A percentile compares a stretch with the other conserved stretches of the same genome.
phyloP scores from a whole-genome alignment of 2,329 filamentous ascomycete genomes.

The Zymoseptoria pseudotritici region DNA sequence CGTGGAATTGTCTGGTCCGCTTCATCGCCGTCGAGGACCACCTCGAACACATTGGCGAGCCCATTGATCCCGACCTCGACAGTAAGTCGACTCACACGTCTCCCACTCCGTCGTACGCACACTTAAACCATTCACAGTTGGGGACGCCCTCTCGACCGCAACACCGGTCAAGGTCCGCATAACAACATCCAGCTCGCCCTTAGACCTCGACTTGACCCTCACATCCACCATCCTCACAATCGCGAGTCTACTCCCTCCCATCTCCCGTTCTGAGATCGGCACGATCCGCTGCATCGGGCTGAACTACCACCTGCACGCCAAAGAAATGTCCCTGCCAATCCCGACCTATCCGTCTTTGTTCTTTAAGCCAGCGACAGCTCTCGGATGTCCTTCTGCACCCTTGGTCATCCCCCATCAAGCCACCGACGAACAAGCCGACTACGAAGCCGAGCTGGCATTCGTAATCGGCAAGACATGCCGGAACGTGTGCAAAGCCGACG shows the following conservation, averaged over 20 bases:
- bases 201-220: not conserved
- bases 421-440: slow-evolving; percentile 37
- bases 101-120: not conserved
- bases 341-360: slow-evolving; percentile 7
- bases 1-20: not conserved
- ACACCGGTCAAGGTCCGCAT: slow-evolving; percentile 46
- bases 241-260: slow-evolving; percentile 1
- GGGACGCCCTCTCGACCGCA: not conserved
- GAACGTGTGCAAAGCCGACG: slow-evolving; percentile 34
- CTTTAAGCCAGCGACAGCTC: slow-evolving; percentile 8
- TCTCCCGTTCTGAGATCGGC: slow-evolving; percentile 1
- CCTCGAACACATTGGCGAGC: not conserved
- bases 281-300: slow-evolving; percentile 7
- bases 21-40: not conserved
- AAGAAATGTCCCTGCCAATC: slow-evolving; percentile 5
- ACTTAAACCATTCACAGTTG: not conserved
- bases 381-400: slow-evolving; percentile 2
- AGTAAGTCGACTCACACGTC: not conserved
- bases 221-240: slow-evolving; percentile 3
- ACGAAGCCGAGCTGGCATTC: slow-evolving; percentile 44
- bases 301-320: slow-evolving; percentile 5
- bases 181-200: slow-evolving; percentile 36
- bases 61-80: not conserved
- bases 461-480: slow-evolving; percentile 48
- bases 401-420: slow-evolving; percentile 8